These are phyloP conservation scores for Trypanosoma theileri DNA, from an alignment of 208 protist genomes.

Conservation along the genomic window DNA sequence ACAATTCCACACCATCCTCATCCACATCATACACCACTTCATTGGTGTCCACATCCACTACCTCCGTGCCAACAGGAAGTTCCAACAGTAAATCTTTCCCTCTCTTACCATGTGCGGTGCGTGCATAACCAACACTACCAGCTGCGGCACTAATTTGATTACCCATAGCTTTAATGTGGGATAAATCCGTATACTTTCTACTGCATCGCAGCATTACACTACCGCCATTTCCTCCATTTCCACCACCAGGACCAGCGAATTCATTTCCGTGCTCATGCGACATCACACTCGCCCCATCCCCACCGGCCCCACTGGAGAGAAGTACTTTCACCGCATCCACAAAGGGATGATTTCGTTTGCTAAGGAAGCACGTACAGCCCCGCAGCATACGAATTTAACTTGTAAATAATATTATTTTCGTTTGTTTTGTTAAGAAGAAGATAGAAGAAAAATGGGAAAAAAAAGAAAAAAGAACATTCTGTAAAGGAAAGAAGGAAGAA, in stretches of 20 bases:
- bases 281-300: conserved; percentile 89
- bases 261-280: conserved; percentile 87
- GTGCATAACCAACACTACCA: conserved; percentile 72
- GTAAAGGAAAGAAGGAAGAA: conserved; percentile 8
- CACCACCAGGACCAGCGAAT: conserved; percentile 88
- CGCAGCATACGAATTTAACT: conserved; percentile 10
- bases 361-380: background rate
- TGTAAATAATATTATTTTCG: background rate
- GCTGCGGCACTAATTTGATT: conserved; percentile 55
- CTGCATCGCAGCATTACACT: conserved; percentile 76
- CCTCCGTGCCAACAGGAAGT: conserved; percentile 82
- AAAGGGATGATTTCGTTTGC: conserved; percentile 39
- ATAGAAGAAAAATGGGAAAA: conserved; percentile 13
- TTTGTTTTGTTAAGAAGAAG: conserved; percentile 18
- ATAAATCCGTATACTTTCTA: conserved; percentile 50
- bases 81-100: conserved; percentile 78
- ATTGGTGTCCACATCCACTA: conserved; percentile 91
- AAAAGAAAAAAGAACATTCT: conserved; percentile 18
- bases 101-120: conserved; percentile 67
- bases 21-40: conserved; percentile 85
- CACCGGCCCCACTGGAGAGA: conserved; percentile 78
- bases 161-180: conserved; percentile 70
- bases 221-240: conserved; percentile 90
- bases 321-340: conserved; percentile 86
- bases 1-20: conserved; percentile 68